phyloP scores from a whole-genome alignment of 2,329 filamentous ascomycete genomes.

The Arthrinium phaeospermum region DNA sequence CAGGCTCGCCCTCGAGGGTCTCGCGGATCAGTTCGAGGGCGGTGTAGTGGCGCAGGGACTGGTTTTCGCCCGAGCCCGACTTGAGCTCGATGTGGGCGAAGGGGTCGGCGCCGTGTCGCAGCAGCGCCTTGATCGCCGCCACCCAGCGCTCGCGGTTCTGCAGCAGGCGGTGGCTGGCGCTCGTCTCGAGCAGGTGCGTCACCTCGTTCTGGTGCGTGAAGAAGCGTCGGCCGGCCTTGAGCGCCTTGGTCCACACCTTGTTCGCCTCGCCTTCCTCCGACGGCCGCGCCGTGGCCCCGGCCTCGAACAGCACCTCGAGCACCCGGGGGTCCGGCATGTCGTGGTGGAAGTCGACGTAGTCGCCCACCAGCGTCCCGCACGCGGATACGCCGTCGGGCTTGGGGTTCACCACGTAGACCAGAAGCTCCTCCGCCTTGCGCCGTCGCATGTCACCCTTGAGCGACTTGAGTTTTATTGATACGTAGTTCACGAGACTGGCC shows the following conservation, averaged over 20 bases:
- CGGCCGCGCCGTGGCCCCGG: slow-evolving; percentile 30
- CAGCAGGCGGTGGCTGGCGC: slow-evolving; percentile 37
- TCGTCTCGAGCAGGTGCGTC: slow-evolving; percentile 38
- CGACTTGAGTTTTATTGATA: slow-evolving; percentile 30
- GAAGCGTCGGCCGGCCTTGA: slow-evolving; percentile 38
- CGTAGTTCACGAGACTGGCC: slow-evolving; percentile 37
- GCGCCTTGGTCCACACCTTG: slow-evolving; percentile 34
- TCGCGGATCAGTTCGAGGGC: slow-evolving; percentile 39
- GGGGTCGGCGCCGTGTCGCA: slow-evolving; percentile 38
- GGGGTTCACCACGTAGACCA: slow-evolving; percentile 36
- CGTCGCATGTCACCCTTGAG: slow-evolving; percentile 28
- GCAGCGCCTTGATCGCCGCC: slow-evolving; percentile 35
- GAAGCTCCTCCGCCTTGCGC: slow-evolving; percentile 39
- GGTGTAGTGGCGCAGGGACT: slow-evolving; percentile 31
- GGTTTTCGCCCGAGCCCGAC: slow-evolving; percentile 31
- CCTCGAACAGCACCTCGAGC: slow-evolving; percentile 36
- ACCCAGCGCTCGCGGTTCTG: slow-evolving; percentile 40
- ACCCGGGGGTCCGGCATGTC: slow-evolving; percentile 40
- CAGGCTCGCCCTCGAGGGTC: slow-evolving; percentile 39
- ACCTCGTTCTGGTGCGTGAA: slow-evolving; percentile 38
- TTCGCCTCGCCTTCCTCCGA: slow-evolving; percentile 31
- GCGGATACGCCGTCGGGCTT: slow-evolving; percentile 40
- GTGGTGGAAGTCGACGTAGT: slow-evolving; percentile 41
- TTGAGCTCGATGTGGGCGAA: slow-evolving; percentile 35
- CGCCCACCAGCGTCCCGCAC: slow-evolving; percentile 38